Conservation (phyloP, 2,329 filamentous ascomycete species). For the Clarireedia monteithiana region DNA sequence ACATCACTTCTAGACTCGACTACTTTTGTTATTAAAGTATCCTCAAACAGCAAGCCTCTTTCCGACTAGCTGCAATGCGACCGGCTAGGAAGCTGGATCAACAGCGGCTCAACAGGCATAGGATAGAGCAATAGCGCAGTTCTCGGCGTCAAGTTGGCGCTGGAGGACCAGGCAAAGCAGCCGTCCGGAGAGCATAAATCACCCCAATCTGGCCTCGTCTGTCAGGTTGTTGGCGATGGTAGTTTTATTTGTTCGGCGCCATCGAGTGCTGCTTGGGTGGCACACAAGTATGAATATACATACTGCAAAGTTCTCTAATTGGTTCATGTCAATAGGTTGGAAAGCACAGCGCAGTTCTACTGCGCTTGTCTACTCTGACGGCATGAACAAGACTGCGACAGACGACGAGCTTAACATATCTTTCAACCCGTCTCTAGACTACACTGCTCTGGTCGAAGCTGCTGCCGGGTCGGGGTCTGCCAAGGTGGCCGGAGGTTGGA, state of each 20-base stretch:
- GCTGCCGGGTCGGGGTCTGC: neutral
- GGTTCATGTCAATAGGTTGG: slow-evolving; percentile 38
- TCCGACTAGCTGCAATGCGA: slow-evolving; percentile 60
- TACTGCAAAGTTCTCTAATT: slow-evolving; percentile 6
- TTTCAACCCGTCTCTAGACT: slow-evolving; percentile 53
- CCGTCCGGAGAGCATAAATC: slow-evolving; percentile 29
- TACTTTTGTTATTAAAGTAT: slow-evolving; percentile 66
- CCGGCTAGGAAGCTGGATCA: slow-evolving; percentile 63
- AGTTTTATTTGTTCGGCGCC: slow-evolving; percentile 57
- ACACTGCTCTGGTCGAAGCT: slow-evolving; percentile 43
- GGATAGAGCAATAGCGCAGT: slow-evolving; percentile 70
- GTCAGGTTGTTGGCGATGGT: slow-evolving; percentile 57
- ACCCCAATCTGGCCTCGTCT: slow-evolving; percentile 33
- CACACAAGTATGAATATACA: slow-evolving; percentile 36
- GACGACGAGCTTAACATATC: slow-evolving; percentile 58
- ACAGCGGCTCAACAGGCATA: slow-evolving; percentile 68
- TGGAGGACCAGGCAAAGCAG: slow-evolving; percentile 38
- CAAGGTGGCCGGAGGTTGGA: neutral
- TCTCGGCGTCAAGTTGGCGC: slow-evolving; percentile 65
- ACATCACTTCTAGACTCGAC: slow-evolving; percentile 48
- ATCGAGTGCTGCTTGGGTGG: slow-evolving; percentile 57
- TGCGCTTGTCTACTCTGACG: slow-evolving; percentile 54
- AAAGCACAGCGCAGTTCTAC: slow-evolving; percentile 54
- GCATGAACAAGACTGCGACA: slow-evolving; percentile 47
- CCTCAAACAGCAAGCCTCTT: slow-evolving; percentile 58